phyloP scores from a whole-genome alignment of 192 early-diverging fungal genomes.

The Rhizophlyctis rosea region DNA sequence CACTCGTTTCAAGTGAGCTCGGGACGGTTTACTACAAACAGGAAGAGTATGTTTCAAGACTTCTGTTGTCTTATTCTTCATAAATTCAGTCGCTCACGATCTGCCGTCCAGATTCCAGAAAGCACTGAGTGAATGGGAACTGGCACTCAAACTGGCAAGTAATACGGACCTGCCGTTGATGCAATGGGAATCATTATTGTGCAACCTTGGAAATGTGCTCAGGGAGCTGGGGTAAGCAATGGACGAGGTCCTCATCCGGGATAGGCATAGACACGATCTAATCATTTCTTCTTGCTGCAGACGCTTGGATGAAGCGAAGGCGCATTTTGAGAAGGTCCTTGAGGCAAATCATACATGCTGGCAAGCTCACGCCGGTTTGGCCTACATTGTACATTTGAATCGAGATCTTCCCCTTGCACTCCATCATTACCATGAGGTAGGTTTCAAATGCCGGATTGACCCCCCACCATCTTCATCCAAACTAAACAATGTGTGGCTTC shows the following conservation, averaged over 20 bases:
- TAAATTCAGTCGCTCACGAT: neutral
- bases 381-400: slow-evolving; percentile 56
- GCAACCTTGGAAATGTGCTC: slow-evolving; percentile 68
- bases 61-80: neutral
- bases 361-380: slow-evolving; percentile 47
- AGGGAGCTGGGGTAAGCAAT: slow-evolving; percentile 53
- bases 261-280: neutral
- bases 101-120: slow-evolving; percentile 41
- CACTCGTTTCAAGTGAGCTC: slow-evolving; percentile 69
- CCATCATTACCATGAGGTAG: slow-evolving; percentile 50
- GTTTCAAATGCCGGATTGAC: neutral
- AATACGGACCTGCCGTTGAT: slow-evolving; percentile 27
- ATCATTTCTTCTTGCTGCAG: slow-evolving; percentile 22
- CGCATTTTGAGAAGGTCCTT: slow-evolving; percentile 42
- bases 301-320: slow-evolving; percentile 31
- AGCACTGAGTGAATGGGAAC: slow-evolving; percentile 53
- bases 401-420: slow-evolving; percentile 50
- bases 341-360: slow-evolving; percentile 37
- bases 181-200: slow-evolving; percentile 61
- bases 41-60: slow-evolving; percentile 37
- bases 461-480: neutral
- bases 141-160: slow-evolving; percentile 50
- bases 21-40: slow-evolving; percentile 52
- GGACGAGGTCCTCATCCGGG: neutral
- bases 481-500: neutral